Evolutionary conservation across 345 rosid genomes (phyloP).

Genomic region (Euphorbia tirucalli): DNA sequence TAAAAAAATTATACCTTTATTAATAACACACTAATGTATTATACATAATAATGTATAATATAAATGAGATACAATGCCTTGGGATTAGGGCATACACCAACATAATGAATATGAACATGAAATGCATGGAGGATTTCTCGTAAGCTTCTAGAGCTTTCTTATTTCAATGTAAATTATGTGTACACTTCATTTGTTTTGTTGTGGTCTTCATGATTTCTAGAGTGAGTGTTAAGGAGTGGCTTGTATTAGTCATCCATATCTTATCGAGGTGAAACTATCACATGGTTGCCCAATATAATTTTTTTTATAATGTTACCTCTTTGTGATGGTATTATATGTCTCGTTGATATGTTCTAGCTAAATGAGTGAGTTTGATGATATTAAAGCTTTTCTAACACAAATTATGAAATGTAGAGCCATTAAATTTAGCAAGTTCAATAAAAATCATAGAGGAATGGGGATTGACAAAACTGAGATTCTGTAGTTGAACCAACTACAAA

Average conservation of each 20-base stretch:
- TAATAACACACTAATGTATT: too few species aligned
- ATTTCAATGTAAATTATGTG: background rate
- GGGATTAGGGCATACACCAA: too few species aligned
- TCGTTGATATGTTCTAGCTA: conserved; percentile 8
- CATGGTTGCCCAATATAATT: conserved; percentile 29
- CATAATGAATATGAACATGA: too few species aligned
- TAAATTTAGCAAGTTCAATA: background rate
- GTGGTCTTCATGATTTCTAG: conserved; percentile 1
- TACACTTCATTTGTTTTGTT: conserved; percentile 11
- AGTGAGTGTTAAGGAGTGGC: conserved; percentile 15
- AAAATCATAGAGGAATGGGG: conserved; percentile 5
- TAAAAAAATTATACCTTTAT: too few species aligned
- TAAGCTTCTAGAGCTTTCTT: conserved; percentile 7
- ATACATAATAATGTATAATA: too few species aligned
- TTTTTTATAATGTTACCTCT: conserved; percentile 40
- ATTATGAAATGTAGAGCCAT: background rate
- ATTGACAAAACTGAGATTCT: conserved; percentile 10
- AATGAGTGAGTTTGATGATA: conserved; percentile 11
- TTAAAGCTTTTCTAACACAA: background rate
- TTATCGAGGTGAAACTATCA: conserved; percentile 24
- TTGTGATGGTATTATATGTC: conserved; percentile 30
- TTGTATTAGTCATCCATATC: conserved; percentile 17
- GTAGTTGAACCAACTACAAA: conserved; percentile 15
- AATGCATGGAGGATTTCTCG: too few species aligned
- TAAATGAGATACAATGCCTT: too few species aligned